Base-by-base conservation (phyloP, 106 monocot species). In the Acorus calamus region DNA sequence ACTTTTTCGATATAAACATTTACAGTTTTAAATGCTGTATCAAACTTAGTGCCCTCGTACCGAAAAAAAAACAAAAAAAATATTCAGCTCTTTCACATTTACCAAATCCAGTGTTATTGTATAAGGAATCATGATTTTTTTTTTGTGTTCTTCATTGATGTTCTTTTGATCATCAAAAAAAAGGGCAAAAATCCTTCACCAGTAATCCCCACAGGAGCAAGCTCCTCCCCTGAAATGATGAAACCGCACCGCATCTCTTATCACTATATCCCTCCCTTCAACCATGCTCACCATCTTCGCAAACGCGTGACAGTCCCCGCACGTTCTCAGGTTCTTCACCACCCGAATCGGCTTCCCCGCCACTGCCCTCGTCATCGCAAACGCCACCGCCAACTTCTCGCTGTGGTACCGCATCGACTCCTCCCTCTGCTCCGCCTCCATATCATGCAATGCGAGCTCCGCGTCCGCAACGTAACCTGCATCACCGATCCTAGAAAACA, bases 121-220 rank as follows among this genome's bases (percentile, higher is more conserved):
- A 28, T 28, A 28, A 28, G 0, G 0, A 28, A 28, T 28, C 28
- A 28, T 28, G 28, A 28, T 28, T 28, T 28, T 28, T 28, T 28
- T 28, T 28, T 28, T 28, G 28, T 28, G 28, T 1, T 28, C 28
- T 28, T 28, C 28, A 28, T 28, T 28, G 28, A 28, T 28, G 28
- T 28, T 28, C 28, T 28, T 1, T 28, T 28, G 28, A 28, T 28
- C 28, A 28, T 28, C 28, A 28, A 1, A 28, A 28, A 28, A 28
- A 28, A 28, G 28, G 28, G 28, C 28, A 28, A 28, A 28, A 28
- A 28, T 28, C 28, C 28, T 28, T 72, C 50, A 86, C 86, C 86
- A 86, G 48, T 81, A 86, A 79, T 86, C 86, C 70, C 79, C 81
- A 69, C 86, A 81, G 1, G 82, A 82, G 55, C 86, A 82, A 61